Evolutionary conservation across 1,139 yeast species (phyloP).

Genomic region (Hemisphaericaspora xylanilytica): DNA sequence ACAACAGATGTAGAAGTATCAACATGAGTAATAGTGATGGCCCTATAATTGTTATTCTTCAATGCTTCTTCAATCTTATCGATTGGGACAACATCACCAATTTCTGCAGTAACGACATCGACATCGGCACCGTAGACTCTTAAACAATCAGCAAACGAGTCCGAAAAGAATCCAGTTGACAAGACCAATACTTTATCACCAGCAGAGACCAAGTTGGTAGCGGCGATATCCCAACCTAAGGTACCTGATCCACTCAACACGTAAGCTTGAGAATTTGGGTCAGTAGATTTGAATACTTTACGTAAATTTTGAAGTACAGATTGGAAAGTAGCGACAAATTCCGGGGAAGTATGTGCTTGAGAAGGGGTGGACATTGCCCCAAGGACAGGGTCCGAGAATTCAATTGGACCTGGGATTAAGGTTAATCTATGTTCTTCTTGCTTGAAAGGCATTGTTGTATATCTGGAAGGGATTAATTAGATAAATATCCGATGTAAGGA

Average conservation of each 20-base stretch:
- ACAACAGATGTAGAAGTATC: slow-evolving; percentile 95
- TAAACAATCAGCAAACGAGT: slow-evolving; percentile 79
- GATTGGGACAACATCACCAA: slow-evolving; percentile 71
- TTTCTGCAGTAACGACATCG: slow-evolving; percentile 63
- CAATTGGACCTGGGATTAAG: slow-evolving; percentile 93
- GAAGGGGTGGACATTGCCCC: slow-evolving; percentile 84
- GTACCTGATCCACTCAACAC: slow-evolving; percentile 92
- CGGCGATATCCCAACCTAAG: slow-evolving; percentile 91
- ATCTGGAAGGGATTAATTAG: no score
- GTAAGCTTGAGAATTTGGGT: slow-evolving; percentile 67
- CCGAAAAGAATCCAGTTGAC: slow-evolving; percentile 92
- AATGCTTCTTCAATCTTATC: slow-evolving; percentile 56
- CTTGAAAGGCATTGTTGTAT: slow-evolving; percentile 23
- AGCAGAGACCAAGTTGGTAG: slow-evolving; percentile 67
- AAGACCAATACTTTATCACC: slow-evolving; percentile 75
- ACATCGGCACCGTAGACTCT: slow-evolving; percentile 68
- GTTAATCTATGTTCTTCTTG: slow-evolving; percentile 56
- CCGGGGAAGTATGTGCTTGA: slow-evolving; percentile 88
- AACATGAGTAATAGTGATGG: slow-evolving; percentile 88
- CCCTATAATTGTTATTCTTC: slow-evolving; percentile 51
- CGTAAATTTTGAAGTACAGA: slow-evolving; percentile 66
- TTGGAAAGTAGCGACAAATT: slow-evolving; percentile 74
- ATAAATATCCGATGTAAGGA: neutral
- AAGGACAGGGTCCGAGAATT: slow-evolving; percentile 78
- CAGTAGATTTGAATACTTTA: slow-evolving; percentile 68